phyloP scores from a whole-genome alignment of 2,329 filamentous ascomycete genomes.

The Talaromyces sp. region DNA sequence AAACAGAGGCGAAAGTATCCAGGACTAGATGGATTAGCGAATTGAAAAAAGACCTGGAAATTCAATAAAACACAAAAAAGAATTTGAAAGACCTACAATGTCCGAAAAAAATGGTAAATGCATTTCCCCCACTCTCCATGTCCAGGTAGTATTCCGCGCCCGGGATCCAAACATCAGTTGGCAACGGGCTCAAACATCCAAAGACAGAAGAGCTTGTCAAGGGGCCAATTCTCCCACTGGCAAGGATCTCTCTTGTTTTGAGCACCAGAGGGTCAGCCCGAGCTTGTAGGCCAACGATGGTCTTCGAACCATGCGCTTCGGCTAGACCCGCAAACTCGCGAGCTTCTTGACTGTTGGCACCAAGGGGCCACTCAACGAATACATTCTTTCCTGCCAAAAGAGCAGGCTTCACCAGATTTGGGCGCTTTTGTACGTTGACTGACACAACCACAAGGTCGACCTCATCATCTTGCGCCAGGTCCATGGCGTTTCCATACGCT shows the following conservation, averaged over 20 bases:
- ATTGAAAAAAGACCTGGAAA: not conserved
- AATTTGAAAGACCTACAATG: not conserved
- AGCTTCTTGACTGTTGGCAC: not conserved
- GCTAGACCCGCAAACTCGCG: conserved; percentile 1
- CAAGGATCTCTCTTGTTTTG: conserved; percentile 1
- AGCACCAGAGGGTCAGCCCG: conserved; percentile 4
- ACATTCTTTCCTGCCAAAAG: conserved; percentile 3
- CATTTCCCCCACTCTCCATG: conserved; percentile 1
- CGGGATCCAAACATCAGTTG: conserved; percentile 1
- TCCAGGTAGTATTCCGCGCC: conserved; percentile 7
- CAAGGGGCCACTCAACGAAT: conserved; percentile 9
- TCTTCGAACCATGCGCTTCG: not conserved
- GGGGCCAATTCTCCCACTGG: not conserved
- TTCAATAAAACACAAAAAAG: not conserved
- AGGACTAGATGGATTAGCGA: not conserved
- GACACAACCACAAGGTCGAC: conserved; percentile 6
- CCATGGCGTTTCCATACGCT: conserved; percentile 2
- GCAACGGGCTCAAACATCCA: not conserved
- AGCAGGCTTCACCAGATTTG: conserved; percentile 1
- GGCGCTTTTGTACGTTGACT: not conserved
- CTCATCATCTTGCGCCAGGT: conserved; percentile 2
- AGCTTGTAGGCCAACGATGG: conserved; percentile 5
- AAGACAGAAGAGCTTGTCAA: not conserved
- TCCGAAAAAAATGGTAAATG: conserved; percentile 6
- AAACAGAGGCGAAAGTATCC: conserved; percentile 4